Evolutionary conservation across 2,329 filamentous ascomycete genomes (phyloP), one percentile per base, ranked within the genome.

Genomic region (Cladophialophora chaetospira): DNA sequence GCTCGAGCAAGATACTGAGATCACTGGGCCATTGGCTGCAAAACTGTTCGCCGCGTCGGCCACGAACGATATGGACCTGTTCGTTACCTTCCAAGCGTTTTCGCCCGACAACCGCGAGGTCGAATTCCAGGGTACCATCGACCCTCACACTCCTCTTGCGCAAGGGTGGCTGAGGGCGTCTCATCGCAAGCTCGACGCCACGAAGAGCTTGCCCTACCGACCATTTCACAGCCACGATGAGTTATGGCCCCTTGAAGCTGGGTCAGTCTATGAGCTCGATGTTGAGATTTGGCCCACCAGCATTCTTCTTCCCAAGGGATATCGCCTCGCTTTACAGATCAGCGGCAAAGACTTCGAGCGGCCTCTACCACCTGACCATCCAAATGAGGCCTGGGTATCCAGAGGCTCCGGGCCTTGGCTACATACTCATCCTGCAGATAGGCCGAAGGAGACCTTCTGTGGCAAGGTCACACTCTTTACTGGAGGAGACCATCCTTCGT

Each of bases 161-260:
- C 56, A 58, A 28, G 56, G 56, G 1, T 58, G 56, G 56, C 52
- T 58, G 33, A 31, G 56, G 11, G 56, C 51, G 8, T 55, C 51
- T 2, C 56, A 58, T 43, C 51, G 56, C 10, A 58, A 58, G 17
- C 52, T 58, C 8, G 56, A 58, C 29, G 8, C 9, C 8, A 4
- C 15, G 1, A 54, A 52, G 25, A 17, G 43, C 23, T 28, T 55
- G 5, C 55, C 50, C 3, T 46, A 58, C 29, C 31, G 56, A 11
- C 56, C 56, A 13, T 58, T 44, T 11, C 56, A 55, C 19, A 47
- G 25, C 19, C 56, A 58, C 29, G 56, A 58, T 23, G 56, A 58
- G 45, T 8, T 45, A 10, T 38, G 38, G 45, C 56, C 44, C 8
- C 45, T 58, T 2, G 31, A 38, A 3, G 51, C 51, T 3, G 56